Percentiles rank a stretch among this genome's conserved stretches.
phyloP scores from a whole-genome alignment of 768 basidiomycete genomes.

The Tulasnella sp. region DNA sequence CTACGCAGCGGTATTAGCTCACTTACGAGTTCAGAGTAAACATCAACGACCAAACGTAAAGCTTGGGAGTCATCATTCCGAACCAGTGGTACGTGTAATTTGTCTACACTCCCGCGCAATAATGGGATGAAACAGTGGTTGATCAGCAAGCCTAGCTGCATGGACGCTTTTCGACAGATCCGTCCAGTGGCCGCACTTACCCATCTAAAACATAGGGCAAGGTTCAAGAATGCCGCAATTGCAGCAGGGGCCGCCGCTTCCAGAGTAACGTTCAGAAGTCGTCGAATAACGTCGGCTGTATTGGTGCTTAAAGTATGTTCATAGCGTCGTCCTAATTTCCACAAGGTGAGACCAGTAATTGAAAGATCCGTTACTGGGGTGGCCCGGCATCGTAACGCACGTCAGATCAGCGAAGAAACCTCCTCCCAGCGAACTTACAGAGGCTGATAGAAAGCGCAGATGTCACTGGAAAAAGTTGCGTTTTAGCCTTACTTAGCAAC shows the following conservation, averaged over 20 bases:
- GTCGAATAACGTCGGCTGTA: neutral
- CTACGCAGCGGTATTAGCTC: too few relatives aligned
- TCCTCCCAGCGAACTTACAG: neutral
- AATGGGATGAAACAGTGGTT: too few relatives aligned
- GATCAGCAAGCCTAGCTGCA: too few relatives aligned
- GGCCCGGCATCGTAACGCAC: too few relatives aligned
- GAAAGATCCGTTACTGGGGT: neutral
- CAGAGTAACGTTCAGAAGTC: neutral
- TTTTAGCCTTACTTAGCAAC: neutral
- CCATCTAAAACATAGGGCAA: neutral
- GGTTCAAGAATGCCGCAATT: neutral
- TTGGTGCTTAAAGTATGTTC: neutral
- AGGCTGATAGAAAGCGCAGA: neutral
- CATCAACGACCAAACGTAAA: neutral
- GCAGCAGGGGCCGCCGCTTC: slow-evolving; percentile 1
- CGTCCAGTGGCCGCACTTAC: too few relatives aligned
- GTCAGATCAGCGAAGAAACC: neutral
- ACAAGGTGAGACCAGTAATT: neutral
- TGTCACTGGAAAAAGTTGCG: neutral
- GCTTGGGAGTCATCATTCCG: neutral
- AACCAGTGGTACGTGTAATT: neutral
- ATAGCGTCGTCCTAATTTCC: neutral
- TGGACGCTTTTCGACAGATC: too few relatives aligned
- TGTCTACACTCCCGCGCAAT: neutral
- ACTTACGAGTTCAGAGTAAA: neutral